Base-by-base conservation (phyloP, 2,329 filamentous ascomycete genomes). In the Tolypocladium inflatum region DNA sequence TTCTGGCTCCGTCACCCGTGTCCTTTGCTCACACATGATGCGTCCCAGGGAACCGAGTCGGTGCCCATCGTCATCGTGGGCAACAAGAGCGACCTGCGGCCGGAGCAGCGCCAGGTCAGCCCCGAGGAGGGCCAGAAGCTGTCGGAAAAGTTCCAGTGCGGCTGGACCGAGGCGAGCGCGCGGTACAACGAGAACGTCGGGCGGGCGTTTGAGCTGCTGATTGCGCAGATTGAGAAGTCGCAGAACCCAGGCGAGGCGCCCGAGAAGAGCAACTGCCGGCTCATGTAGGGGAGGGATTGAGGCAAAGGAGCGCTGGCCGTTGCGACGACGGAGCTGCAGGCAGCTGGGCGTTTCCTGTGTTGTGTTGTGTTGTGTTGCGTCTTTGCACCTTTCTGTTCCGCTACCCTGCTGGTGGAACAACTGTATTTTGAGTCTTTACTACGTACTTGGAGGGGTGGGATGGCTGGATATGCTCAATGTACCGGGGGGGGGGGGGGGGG, bases 21-120 rank as follows among this genome's bases (percentile, higher is more conserved):
- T 41, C 26, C 13, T 30, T 17, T 37, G 30, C 48, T 52, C 9
- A 52, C 6, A 35, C 19, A 30, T 13, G 4, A 11, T 15, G 19
- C n/a, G 30, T 4, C 26, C 4, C 50, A 96, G 90, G 94, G 94
- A 64, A 89, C 91, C 59, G 92, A 97, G 66, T 89, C 88, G 73
- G 91, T 97, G 56, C 94, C 94, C 11, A 87, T 97, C 66, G 90
- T 95, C 66, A 88, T 99, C 61, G 92, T 99, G 57, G 94, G 91
- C 66, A 99, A 99, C 80, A 99, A 99, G 79, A 92, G 88, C 71
- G 94, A 99, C 73, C 80, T 99, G 59, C 87, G 90, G 61, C 87
- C 91, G 56, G 93, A 97, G 73, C 91, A 96, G 76, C 88, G 94
- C 65, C 92, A 97, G 74, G 91, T 99, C 64, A 87, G 85, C 38